Percentiles rank a stretch among this genome's conserved stretches.
phyloP scores from a whole-genome alignment of 257 asterid genomes.

The Petrea volubilis region DNA sequence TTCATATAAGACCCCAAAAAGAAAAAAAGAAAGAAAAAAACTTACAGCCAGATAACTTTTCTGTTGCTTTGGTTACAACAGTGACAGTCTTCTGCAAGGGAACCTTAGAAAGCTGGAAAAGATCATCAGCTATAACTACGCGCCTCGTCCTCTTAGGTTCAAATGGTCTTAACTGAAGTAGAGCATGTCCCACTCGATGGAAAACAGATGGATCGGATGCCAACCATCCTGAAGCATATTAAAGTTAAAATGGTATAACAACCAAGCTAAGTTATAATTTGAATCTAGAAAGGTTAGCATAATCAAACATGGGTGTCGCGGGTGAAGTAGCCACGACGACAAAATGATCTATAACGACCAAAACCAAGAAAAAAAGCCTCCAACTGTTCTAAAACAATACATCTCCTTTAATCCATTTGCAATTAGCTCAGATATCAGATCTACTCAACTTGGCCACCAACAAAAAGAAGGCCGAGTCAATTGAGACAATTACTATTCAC shows the following conservation, averaged over 20 bases:
- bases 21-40: conserved; percentile 24
- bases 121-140: conserved; percentile 89
- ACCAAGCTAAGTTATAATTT: not conserved
- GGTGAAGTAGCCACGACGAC: conserved; percentile 3
- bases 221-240: conserved; percentile 66
- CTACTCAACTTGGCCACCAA: not conserved
- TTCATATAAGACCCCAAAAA: not conserved
- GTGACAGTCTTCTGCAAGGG: conserved; percentile 68
- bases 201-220: conserved; percentile 83
- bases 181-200: conserved; percentile 80
- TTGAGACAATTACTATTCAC: not conserved
- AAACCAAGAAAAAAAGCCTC: not conserved
- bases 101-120: conserved; percentile 82
- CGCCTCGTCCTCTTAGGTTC: conserved; percentile 72
- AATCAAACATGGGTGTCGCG: not conserved
- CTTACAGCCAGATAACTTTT: conserved; percentile 76
- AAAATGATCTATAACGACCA: not conserved
- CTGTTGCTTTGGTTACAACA: conserved; percentile 66
- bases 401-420: not conserved
- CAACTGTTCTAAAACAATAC: not conserved
- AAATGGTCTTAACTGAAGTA: conserved; percentile 63
- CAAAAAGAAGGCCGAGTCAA: not conserved
- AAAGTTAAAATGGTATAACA: not conserved
- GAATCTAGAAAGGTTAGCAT: not conserved
- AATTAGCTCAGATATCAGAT: not conserved